These are phyloP conservation scores for Aspergillus nanangensis DNA, from an alignment of 495 filamentous ascomycete species.

Conservation along the genomic window DNA sequence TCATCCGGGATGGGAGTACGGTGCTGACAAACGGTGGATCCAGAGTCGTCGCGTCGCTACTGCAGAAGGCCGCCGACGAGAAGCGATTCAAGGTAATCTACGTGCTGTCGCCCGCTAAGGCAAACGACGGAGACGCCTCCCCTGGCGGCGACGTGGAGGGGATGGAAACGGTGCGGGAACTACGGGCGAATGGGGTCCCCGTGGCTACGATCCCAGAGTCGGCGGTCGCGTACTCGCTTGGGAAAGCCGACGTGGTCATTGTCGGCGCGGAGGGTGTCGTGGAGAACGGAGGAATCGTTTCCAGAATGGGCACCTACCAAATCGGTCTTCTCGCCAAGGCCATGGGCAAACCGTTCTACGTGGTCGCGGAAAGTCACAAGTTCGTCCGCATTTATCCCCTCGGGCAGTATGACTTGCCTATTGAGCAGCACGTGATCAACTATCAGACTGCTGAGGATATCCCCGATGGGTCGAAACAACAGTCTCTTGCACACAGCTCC, in stretches of 20 bases:
- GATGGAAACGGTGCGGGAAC: slow-evolving; percentile 56
- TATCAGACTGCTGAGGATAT: slow-evolving; percentile 56
- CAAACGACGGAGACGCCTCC: slow-evolving; percentile 19
- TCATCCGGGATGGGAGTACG: slow-evolving; percentile 69
- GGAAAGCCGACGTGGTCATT: slow-evolving; percentile 74
- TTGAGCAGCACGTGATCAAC: slow-evolving; percentile 70
- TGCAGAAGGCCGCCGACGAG: slow-evolving; percentile 67
- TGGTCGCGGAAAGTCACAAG: slow-evolving; percentile 93
- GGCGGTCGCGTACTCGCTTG: slow-evolving; percentile 80
- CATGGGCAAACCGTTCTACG: slow-evolving; percentile 77
- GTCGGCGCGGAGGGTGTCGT: slow-evolving; percentile 94
- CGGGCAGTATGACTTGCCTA: slow-evolving; percentile 70
- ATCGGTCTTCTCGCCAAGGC: slow-evolving; percentile 77
- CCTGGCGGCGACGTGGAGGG: slow-evolving; percentile 48
- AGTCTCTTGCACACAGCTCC: slow-evolving; percentile 17
- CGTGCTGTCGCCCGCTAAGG: slow-evolving; percentile 47
- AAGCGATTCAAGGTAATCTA: slow-evolving; percentile 81
- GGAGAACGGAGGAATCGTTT: slow-evolving; percentile 90
- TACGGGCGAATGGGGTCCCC: slow-evolving; percentile 69
- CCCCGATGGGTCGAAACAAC: slow-evolving; percentile 34
- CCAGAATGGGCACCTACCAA: slow-evolving; percentile 86
- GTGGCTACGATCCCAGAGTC: slow-evolving; percentile 80
- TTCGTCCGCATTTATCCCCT: slow-evolving; percentile 80
- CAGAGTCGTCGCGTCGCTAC: slow-evolving; percentile 72
- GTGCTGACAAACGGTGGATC: slow-evolving; percentile 87